Percentiles rank a stretch among this genome's conserved stretches.
Conservation (phyloP, 495 filamentous ascomycete species). For the Talaromyces borbonicus region DNA sequence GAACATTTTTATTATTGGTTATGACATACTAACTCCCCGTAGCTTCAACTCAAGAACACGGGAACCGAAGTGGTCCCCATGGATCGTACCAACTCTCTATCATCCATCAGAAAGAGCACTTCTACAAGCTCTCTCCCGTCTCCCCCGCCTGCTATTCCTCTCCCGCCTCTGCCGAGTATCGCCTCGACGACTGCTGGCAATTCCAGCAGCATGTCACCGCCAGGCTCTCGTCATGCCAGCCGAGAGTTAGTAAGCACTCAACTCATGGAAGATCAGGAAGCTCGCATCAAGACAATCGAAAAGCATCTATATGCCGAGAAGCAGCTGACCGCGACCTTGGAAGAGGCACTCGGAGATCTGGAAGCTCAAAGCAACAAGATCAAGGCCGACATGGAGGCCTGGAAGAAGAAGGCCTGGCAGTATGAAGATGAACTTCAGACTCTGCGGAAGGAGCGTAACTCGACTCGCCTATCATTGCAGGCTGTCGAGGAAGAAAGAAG, state of each 20-base stretch:
- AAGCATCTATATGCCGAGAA: slow-evolving; percentile 95
- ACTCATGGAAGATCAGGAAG: slow-evolving; percentile 76
- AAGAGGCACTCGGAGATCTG: slow-evolving; percentile 90
- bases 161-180: slow-evolving; percentile 50
- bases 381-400: slow-evolving; percentile 78
- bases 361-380: slow-evolving; percentile 78
- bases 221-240: slow-evolving; percentile 57
- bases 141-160: slow-evolving; percentile 89
- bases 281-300: slow-evolving; percentile 89
- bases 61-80: slow-evolving; percentile 28
- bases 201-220: slow-evolving; percentile 31
- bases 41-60: slow-evolving; percentile 37
- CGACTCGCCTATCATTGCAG: slow-evolving; percentile 74
- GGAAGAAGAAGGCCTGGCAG: slow-evolving; percentile 70
- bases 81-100: slow-evolving; percentile 68
- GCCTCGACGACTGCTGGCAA: slow-evolving; percentile 27
- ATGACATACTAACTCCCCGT: slow-evolving; percentile 12
- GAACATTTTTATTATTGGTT: slow-evolving; percentile 3
- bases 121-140: slow-evolving; percentile 80
- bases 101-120: slow-evolving; percentile 76
- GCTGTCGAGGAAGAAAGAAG: slow-evolving; percentile 90
- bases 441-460: slow-evolving; percentile 57
- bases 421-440: slow-evolving; percentile 71
- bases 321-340: slow-evolving; percentile 85
- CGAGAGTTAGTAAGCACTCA: slow-evolving; percentile 68